These are phyloP conservation scores for Blastomyces gilchristii DNA, from an alignment of 2,329 filamentous ascomycete genomes.

Conservation along the genomic window DNA sequence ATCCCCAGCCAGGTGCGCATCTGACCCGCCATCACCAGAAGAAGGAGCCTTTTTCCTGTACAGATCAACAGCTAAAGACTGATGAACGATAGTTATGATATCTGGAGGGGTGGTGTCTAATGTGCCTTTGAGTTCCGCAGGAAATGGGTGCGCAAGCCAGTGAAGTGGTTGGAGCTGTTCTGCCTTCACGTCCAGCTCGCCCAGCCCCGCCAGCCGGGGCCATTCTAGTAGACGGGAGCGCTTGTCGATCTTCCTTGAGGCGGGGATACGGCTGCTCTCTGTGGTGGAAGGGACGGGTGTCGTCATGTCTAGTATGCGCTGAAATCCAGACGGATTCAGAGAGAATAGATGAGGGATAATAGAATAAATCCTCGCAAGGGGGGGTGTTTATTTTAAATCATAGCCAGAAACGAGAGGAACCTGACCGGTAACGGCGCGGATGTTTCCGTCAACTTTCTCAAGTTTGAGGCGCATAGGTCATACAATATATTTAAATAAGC, in stretches of 20 bases:
- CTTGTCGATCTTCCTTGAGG: neutral
- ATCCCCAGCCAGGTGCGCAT: neutral
- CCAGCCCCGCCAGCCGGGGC: slow-evolving; percentile 2
- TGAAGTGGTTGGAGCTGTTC: neutral
- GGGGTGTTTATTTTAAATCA: neutral
- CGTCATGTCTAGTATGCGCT: neutral
- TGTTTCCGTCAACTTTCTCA: neutral
- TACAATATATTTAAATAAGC: neutral
- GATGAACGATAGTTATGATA: neutral
- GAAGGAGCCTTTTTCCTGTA: neutral
- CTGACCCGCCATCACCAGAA: neutral
- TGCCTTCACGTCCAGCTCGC: neutral
- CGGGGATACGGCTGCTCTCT: neutral
- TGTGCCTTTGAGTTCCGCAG: slow-evolving; percentile 4
- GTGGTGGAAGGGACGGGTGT: neutral
- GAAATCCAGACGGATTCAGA: neutral
- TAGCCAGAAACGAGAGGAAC: neutral
- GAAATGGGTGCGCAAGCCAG: slow-evolving; percentile 7
- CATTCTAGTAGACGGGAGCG: neutral
- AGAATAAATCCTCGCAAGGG: neutral
- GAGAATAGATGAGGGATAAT: neutral
- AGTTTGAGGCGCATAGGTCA: neutral
- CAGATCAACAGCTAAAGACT: slow-evolving; percentile 2
- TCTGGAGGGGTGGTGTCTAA: neutral
- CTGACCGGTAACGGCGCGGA: neutral